Evolutionary conservation across 2,329 filamentous ascomycete genomes (phyloP).

Genomic region (Cercospora nicotianae): DNA sequence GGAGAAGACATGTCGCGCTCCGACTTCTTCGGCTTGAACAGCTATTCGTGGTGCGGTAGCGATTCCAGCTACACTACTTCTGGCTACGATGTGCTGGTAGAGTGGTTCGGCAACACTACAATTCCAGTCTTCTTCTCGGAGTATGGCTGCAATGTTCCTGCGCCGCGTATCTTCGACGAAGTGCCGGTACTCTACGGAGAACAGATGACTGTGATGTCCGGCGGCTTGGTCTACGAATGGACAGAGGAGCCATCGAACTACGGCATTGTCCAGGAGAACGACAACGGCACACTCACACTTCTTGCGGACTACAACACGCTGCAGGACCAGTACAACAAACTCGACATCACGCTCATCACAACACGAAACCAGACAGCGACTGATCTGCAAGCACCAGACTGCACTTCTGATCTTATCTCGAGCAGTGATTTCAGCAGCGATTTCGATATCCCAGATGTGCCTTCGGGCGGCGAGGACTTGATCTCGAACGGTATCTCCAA

Average conservation of each 20-base stretch:
- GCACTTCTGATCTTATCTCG: slow-evolving; percentile 66
- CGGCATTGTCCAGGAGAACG: slow-evolving; percentile 50
- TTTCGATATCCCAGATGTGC: slow-evolving; percentile 73
- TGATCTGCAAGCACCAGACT: slow-evolving; percentile 60
- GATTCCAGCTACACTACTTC: slow-evolving; percentile 63
- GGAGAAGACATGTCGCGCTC: slow-evolving; percentile 59
- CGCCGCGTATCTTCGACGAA: slow-evolving; percentile 75
- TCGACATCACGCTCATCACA: slow-evolving; percentile 70
- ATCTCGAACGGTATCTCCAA: slow-evolving; percentile 73
- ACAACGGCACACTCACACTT: slow-evolving; percentile 46
- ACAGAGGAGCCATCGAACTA: slow-evolving; percentile 66
- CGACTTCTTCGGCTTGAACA: slow-evolving; percentile 77
- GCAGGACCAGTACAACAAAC: slow-evolving; percentile 69
- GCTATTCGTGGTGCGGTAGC: slow-evolving; percentile 72
- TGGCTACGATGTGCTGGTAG: slow-evolving; percentile 63
- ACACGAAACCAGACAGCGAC: slow-evolving; percentile 59
- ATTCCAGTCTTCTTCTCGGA: slow-evolving; percentile 83
- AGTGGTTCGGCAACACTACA: slow-evolving; percentile 63
- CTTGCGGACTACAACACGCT: slow-evolving; percentile 63
- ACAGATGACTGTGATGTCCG: slow-evolving; percentile 71
- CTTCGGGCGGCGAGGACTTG: slow-evolving; percentile 66
- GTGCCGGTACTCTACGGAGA: slow-evolving; percentile 69
- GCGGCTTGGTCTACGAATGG: slow-evolving; percentile 80
- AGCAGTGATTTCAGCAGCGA: slow-evolving; percentile 68
- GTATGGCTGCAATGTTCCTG: slow-evolving; percentile 72